Percentiles rank a stretch among this genome's conserved stretches.
phyloP scores from a whole-genome alignment of 23 red algal genomes.

The Cyanidium caldarium region DNA sequence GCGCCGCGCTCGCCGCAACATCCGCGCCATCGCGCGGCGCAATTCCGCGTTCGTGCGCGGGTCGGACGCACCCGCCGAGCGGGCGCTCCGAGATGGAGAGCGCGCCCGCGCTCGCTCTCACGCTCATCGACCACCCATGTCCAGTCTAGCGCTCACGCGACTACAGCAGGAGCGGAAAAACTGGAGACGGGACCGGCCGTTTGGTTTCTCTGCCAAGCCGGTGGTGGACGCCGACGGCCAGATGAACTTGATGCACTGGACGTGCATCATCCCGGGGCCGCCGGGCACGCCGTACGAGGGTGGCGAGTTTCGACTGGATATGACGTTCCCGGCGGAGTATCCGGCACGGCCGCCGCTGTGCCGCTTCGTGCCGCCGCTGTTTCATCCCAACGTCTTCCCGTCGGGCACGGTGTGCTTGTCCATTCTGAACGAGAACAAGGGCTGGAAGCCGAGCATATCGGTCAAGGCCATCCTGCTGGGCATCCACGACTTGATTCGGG shows the following conservation, averaged over 20 bases:
- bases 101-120: too few species aligned
- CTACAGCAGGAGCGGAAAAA: slow-evolving; percentile 80
- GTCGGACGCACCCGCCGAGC: too few species aligned
- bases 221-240: slow-evolving; percentile 39
- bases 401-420: slow-evolving; percentile 92
- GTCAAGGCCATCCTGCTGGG: slow-evolving; percentile 89
- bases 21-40: too few species aligned
- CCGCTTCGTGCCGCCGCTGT: slow-evolving; percentile 82
- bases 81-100: too few species aligned
- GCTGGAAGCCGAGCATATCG: slow-evolving; percentile 77
- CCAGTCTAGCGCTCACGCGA: slow-evolving; percentile 26
- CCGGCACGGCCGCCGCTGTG: slow-evolving; percentile 78
- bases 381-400: slow-evolving; percentile 99
- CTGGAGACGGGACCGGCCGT: slow-evolving; percentile 85
- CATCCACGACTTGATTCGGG: slow-evolving; percentile 70
- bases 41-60: too few species aligned
- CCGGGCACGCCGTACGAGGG: slow-evolving; percentile 68
- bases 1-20: too few species aligned
- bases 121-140: too few species aligned
- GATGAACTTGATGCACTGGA: slow-evolving; percentile 74
- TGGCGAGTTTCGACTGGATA: slow-evolving; percentile 53
- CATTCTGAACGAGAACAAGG: slow-evolving; percentile 89
- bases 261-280: slow-evolving; percentile 90
- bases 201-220: slow-evolving; percentile 88
- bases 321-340: slow-evolving; percentile 86